Evolutionary conservation across 2,329 filamentous ascomycete species (phyloP).

Genomic region (Scleromitrula shiraiana): DNA sequence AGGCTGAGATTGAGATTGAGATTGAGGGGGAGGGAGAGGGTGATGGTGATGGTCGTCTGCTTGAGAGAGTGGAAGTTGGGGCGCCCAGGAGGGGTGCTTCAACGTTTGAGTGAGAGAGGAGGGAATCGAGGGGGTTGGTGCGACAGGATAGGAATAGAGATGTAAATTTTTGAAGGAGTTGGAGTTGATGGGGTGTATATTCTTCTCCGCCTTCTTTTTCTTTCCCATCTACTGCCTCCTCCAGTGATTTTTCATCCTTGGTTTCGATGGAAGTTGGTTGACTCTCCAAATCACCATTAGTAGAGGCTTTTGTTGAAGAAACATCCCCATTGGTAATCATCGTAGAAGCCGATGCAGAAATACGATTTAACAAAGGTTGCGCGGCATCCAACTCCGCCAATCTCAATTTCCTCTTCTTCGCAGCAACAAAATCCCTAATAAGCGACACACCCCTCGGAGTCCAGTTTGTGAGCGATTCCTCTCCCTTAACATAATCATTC

Average conservation of each 20-base stretch:
- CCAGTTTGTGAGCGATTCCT: conserved; percentile 81
- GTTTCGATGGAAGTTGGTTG: conserved; percentile 18
- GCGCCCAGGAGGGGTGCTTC: conserved; percentile 61
- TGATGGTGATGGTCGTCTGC: conserved; percentile 40
- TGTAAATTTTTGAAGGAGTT: conserved; percentile 34
- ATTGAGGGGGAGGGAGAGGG: conserved; percentile 21
- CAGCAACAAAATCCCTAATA: conserved; percentile 75
- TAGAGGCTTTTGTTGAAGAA: neutral
- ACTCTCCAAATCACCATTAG: too few species aligned
- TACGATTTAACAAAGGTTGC: conserved; percentile 55
- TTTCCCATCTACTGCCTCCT: too few species aligned
- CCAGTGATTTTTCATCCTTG: too few species aligned
- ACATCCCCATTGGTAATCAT: conserved; percentile 9
- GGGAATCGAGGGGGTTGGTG: conserved; percentile 33
- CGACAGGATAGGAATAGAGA: conserved; percentile 29
- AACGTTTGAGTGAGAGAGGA: conserved; percentile 54
- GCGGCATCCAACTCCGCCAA: conserved; percentile 74
- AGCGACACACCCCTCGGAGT: conserved; percentile 82
- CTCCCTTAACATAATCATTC: conserved; percentile 92
- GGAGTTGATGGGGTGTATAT: neutral
- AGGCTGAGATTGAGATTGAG: neutral
- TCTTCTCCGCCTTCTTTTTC: conserved; percentile 25
- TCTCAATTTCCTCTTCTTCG: conserved; percentile 65
- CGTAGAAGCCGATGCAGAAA: conserved; percentile 33
- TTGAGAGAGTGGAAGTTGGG: conserved; percentile 27